Evolutionary conservation across 345 rosid species (phyloP).

Genomic region (Citrus sp.): DNA sequence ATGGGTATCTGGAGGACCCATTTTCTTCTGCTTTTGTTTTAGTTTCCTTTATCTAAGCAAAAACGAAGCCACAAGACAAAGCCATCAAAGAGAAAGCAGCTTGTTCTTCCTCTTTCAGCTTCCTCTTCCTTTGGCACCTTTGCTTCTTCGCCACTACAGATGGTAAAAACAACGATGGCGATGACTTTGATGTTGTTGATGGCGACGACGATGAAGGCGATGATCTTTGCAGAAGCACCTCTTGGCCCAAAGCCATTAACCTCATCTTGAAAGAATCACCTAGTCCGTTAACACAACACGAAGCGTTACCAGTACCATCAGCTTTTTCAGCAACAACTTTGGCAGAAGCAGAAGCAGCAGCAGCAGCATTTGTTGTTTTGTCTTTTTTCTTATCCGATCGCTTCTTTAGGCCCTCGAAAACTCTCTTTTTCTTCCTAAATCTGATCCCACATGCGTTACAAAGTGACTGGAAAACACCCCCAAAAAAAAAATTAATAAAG

Average conservation of each 20-base stretch:
- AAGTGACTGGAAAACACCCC: slow-evolving; percentile 44
- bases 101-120: slow-evolving; percentile 66
- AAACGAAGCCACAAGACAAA: slow-evolving; percentile 62
- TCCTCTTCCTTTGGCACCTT: slow-evolving; percentile 58
- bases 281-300: slow-evolving; percentile 12
- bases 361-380: neutral
- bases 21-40: neutral
- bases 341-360: neutral
- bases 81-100: slow-evolving; percentile 83
- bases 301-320: neutral
- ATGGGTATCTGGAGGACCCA: neutral
- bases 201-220: neutral
- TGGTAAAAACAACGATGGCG: neutral
- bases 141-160: slow-evolving; percentile 48
- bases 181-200: neutral
- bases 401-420: slow-evolving; percentile 23
- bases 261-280: slow-evolving; percentile 33
- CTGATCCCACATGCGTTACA: slow-evolving; percentile 97
- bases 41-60: slow-evolving; percentile 21
- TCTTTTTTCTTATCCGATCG: slow-evolving; percentile 29
- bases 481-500: neutral
- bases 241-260: slow-evolving; percentile 33
- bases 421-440: slow-evolving; percentile 57
- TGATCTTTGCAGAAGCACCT: slow-evolving; percentile 33
- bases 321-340: neutral